Evolutionary conservation across 345 rosid species (phyloP), one percentile per base, ranked within the genome.

Genomic region (Euphorbia pulcherrima): DNA sequence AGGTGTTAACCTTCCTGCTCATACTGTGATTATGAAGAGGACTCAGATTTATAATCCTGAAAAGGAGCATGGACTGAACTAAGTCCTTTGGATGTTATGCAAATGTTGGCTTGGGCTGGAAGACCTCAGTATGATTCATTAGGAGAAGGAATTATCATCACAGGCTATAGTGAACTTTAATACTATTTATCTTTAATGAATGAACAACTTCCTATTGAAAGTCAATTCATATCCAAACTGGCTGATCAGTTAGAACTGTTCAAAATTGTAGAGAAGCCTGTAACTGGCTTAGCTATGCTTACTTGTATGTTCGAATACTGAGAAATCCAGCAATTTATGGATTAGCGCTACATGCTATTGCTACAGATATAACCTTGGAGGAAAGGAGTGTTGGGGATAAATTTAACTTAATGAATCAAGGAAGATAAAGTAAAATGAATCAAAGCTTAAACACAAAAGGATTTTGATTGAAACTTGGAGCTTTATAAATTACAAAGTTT

Each of bases 71-170:
- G 97, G 97, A 89, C 91, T 24, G 97, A 94, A 71, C 81, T 94
- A 64, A 89, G 96, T 73, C 97, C 97, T 62, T 74, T 91, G 68
- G 97, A 94, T 84, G 92, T 94, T 60, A 91, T 94, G 99, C 99
- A 94, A 88, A 94, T 94, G 96, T 85, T 94, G 78, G 99, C 97
- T 71, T 96, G 99, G 81, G 99, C 97, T 14, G 97, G 99, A 72
- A 82, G 97, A 77, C 99, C 99, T 69, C 97, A 91, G 77, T 94
- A 80, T 80, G 99, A 94, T 84, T 77, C 90, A 20, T 78, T 80
- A 47, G 97, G 99, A 53, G 97, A 91, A 83, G 99, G 99, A 56
- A 94, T 94, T 71, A 89, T 94, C 72, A 91, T 94, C 73, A 94
- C 99, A 63, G 96, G 97, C 70, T 87, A 89, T 75, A 85, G 86